Base-by-base conservation (phyloP, 768 basidiomycete genomes). In the Lyophyllum decastes region DNA sequence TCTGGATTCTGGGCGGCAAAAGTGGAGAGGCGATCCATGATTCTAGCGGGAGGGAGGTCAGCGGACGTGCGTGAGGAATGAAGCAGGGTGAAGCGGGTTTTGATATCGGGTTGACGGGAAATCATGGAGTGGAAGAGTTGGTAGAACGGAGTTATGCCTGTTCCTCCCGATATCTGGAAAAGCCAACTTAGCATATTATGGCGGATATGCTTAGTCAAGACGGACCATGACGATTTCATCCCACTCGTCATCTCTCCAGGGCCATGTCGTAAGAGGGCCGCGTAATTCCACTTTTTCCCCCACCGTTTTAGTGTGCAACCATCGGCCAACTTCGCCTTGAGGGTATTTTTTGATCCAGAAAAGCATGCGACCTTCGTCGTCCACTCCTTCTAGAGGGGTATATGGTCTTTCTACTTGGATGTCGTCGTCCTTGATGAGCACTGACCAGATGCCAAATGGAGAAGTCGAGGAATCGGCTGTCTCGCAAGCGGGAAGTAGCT, bases 401-500 rank as follows among this genome's bases (percentile, higher is more conserved):
- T 94, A 94, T 12, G 90, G 86, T 53, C 92, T 73, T 66, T 94
- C 92, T 30, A 94, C 89, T 71, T 94, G 92, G 21, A 94, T 92
- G 63, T 93, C 92, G 61, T 88, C 87, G 67, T 94, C 90, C 68
- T 94, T 94, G 68, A 94, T 77, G 69, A 80, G 94, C 12, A 94
- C 74, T 38, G 90, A 89, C 83, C 86, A 94, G 57, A 92, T 84
- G 58, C 58, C 59, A 54, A 74, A 76, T 24, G 58, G 25, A 34
- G 59, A 58, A 24, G 55, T 30, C 10, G 58, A 52, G 30, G 44
- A 26, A 43, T 68, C 56, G 54, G 64, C 45, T 22, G 51, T 22
- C 16, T 34, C 34, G n/a, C 27, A 27, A 17, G 58, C 54, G 49
- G 71, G 75, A 54, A 82, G 62, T 3, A 78, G 64, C 40, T 76